Conservation (phyloP, 495 filamentous ascomycete genomes). For the Penicillium mononematosum region DNA sequence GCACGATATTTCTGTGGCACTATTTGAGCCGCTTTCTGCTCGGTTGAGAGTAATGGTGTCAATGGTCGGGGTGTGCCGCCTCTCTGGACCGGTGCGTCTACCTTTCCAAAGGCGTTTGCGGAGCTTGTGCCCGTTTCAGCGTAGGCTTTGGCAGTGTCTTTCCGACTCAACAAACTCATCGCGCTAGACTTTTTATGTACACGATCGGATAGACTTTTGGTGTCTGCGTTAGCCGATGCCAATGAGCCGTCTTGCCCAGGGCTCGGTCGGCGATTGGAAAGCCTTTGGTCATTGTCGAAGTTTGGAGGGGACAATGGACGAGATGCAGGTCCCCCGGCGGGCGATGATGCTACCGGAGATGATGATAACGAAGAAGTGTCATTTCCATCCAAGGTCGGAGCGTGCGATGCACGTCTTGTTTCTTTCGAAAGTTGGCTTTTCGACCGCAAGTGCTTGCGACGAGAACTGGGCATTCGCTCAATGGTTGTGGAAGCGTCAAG, state of each 20-base stretch:
- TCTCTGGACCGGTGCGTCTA: constrained; percentile 65
- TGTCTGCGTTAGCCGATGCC: constrained; percentile 39
- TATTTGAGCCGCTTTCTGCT: constrained; percentile 26
- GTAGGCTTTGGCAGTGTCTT: constrained; percentile 72
- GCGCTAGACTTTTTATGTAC: constrained; percentile 71
- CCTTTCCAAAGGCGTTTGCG: constrained; percentile 78
- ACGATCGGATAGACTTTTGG: constrained; percentile 28
- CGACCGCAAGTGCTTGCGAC: constrained; percentile 53
- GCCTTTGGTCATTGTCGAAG: constrained; percentile 34
- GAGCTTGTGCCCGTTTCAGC: constrained; percentile 84
- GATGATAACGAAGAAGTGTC: constrained; percentile 31
- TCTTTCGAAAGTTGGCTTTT: constrained; percentile 49
- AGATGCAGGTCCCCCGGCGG: constrained; percentile 36
- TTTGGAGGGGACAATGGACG: constrained; percentile 41
- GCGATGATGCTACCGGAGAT: constrained; percentile 43
- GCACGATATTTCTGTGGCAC: constrained; percentile 39
- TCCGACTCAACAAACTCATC: constrained; percentile 75
- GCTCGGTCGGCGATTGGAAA: constrained; percentile 28
- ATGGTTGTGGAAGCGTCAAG: constrained; percentile 90
- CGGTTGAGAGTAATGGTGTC: constrained; percentile 33
- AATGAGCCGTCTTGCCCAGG: constrained; percentile 39
- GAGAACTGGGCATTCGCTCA: constrained; percentile 61
- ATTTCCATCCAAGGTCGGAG: constrained; percentile 24
- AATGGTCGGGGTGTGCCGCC: constrained; percentile 30
- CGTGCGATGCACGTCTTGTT: constrained; percentile 25